Conservation (phyloP, 352 stramenopile species). For the Pythium folliculosum region DNA sequence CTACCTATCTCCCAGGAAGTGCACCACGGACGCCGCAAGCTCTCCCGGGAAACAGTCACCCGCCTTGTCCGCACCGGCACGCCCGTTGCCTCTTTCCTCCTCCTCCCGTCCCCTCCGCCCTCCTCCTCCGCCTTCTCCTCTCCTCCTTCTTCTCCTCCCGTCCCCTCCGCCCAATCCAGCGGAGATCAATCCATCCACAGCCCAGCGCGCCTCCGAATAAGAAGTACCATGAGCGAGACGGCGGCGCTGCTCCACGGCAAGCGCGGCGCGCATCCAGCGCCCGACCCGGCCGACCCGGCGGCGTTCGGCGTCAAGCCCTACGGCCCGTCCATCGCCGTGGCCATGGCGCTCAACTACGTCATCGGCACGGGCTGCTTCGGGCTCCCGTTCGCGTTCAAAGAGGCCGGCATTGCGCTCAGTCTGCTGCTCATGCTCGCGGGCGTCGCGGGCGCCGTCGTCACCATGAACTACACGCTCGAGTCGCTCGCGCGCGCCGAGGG, state of each 20-base stretch:
- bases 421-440: constrained; percentile 62
- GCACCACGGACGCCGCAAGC: too few species aligned
- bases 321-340: constrained; percentile 61
- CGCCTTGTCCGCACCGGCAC: too few species aligned
- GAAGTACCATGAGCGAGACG: constrained; percentile 26
- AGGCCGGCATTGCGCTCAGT: constrained; percentile 66
- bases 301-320: constrained; percentile 68
- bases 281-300: constrained; percentile 27
- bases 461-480: constrained; percentile 90
- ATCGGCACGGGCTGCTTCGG: constrained; percentile 88
- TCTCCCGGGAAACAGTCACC: too few species aligned
- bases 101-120: too few species aligned
- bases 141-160: too few species aligned
- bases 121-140: too few species aligned
- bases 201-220: too few species aligned
- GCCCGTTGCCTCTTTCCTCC: too few species aligned
- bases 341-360: constrained; percentile 87
- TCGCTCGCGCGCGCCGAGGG: constrained; percentile 76
- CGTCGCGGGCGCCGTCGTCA: constrained; percentile 64
- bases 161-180: too few species aligned
- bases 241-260: constrained; percentile 31
- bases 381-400: constrained; percentile 76
- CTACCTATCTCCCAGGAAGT: too few species aligned
- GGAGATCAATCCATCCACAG: too few species aligned
- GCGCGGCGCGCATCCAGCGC: constrained; percentile 7